phyloP scores from a whole-genome alignment of 192 early-diverging fungal species.

The Backusella circina region DNA sequence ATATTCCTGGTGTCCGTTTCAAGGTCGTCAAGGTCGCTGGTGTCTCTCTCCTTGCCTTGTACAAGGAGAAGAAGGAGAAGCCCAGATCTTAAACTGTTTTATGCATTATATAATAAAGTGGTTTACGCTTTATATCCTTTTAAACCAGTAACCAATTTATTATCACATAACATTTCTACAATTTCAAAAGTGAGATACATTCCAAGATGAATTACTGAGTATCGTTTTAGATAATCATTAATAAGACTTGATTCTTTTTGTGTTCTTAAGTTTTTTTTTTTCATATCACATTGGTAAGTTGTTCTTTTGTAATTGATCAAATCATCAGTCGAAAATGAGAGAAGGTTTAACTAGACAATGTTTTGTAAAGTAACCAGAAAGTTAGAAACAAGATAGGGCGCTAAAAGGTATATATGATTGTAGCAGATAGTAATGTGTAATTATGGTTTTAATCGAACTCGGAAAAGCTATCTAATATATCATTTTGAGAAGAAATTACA shows the following conservation, averaged over 20 bases:
- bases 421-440: too few species aligned
- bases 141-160: neutral
- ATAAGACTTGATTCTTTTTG: neutral
- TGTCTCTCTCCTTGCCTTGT: constrained; percentile 97
- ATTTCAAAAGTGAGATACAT: neutral
- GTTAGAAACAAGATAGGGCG: too few species aligned
- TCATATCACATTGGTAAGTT: neutral
- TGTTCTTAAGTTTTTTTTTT: too few species aligned
- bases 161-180: neutral
- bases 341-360: too few species aligned
- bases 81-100: constrained; percentile 74
- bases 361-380: too few species aligned
- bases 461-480: neutral
- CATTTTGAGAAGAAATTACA: neutral
- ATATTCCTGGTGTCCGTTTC: constrained; percentile 99
- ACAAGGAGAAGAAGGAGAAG: constrained; percentile 99
- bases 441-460: neutral
- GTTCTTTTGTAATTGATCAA: neutral
- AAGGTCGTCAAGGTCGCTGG: constrained; percentile 99
- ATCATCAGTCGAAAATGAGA: too few species aligned
- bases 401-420: too few species aligned
- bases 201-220: neutral
- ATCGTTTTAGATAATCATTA: neutral
- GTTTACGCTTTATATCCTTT: neutral
- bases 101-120: neutral